A percentile compares a stretch with the other conserved stretches of the same genome.
These are phyloP conservation scores for Rhodocollybia butyracea DNA, from an alignment of 768 basidiomycete species.

Conservation along the genomic window DNA sequence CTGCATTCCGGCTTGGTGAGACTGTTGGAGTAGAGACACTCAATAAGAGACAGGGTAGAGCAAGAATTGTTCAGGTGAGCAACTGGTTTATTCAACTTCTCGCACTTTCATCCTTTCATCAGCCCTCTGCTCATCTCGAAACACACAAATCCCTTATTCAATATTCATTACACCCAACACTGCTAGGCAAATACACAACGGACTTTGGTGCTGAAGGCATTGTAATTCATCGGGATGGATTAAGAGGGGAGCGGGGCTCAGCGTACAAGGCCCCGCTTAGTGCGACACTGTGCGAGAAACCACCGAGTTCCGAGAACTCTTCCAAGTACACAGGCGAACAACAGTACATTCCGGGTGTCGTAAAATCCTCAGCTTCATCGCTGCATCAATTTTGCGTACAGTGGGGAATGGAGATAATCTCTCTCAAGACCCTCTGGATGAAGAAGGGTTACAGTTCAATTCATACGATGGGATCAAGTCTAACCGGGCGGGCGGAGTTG, in stretches of 20 bases:
- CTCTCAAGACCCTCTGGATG: conserved; percentile 37
- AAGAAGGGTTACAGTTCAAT: conserved; percentile 21
- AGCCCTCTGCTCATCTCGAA: conserved; percentile 89
- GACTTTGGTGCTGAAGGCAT: conserved; percentile 46
- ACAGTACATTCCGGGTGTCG: conserved; percentile 8
- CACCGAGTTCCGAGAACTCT: conserved; percentile 9
- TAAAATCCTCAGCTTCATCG: conserved; percentile 37
- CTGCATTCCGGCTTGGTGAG: conserved; percentile 89
- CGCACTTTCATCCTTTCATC: not conserved
- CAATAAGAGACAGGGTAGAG: conserved; percentile 65
- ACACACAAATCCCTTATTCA: conserved; percentile 76
- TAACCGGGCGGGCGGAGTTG: conserved; percentile 46
- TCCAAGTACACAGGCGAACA: not conserved
- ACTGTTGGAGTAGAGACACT: conserved; percentile 89
- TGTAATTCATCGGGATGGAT: conserved; percentile 54
- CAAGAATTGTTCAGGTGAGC: conserved; percentile 83
- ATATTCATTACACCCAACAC: conserved; percentile 43
- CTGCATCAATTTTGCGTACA: conserved; percentile 34
- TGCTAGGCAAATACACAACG: conserved; percentile 40
- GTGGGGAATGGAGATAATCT: conserved; percentile 48
- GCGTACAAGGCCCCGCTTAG: conserved; percentile 55
- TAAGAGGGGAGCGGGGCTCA: conserved; percentile 68
- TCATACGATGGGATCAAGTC: conserved; percentile 49
- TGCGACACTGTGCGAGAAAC: conserved; percentile 63
- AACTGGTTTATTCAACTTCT: not conserved